Conservation (phyloP, 2,329 filamentous ascomycete species). For the Nothopassalora personata region DNA sequence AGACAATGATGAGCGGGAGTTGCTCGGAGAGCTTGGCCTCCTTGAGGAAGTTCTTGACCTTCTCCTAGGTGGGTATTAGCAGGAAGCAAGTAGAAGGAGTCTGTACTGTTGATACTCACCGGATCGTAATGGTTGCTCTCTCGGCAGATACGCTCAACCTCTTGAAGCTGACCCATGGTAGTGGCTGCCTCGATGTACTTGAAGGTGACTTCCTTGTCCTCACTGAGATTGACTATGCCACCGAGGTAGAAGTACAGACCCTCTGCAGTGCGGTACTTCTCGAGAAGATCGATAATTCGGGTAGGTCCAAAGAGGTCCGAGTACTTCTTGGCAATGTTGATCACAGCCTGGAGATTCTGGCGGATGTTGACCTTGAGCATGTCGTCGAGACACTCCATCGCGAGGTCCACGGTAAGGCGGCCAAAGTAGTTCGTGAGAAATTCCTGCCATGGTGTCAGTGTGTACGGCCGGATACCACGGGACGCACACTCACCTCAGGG, state of each 20-base stretch:
- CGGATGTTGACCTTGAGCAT: conserved; percentile 97
- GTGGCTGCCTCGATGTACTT: conserved; percentile 99
- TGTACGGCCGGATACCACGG: too few relatives aligned
- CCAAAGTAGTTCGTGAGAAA: conserved; percentile 93
- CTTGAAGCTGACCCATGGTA: conserved; percentile 85
- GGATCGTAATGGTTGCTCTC: conserved; percentile 58
- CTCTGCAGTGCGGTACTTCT: conserved; percentile 96
- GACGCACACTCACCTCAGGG: conserved; percentile 46
- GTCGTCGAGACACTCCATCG: conserved; percentile 85
- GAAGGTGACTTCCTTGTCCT: conserved; percentile 94
- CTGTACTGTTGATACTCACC: background rate
- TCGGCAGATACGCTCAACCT: conserved; percentile 94
- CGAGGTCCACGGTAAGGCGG: conserved; percentile 90
- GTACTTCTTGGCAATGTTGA: conserved; percentile 96
- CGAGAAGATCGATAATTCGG: conserved; percentile 83
- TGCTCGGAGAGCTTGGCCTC: conserved; percentile 89
- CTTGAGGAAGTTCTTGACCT: conserved; percentile 99
- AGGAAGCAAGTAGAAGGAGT: background rate
- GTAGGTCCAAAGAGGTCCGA: conserved; percentile 88
- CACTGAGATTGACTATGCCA: conserved; percentile 93
- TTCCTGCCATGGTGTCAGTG: conserved; percentile 43
- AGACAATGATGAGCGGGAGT: conserved; percentile 94
- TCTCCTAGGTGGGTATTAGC: conserved; percentile 71
- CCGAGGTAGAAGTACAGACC: conserved; percentile 98
- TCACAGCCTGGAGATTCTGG: conserved; percentile 89